Conservation (phyloP, 78 protist genomes). For the Acrasis kona region DNA sequence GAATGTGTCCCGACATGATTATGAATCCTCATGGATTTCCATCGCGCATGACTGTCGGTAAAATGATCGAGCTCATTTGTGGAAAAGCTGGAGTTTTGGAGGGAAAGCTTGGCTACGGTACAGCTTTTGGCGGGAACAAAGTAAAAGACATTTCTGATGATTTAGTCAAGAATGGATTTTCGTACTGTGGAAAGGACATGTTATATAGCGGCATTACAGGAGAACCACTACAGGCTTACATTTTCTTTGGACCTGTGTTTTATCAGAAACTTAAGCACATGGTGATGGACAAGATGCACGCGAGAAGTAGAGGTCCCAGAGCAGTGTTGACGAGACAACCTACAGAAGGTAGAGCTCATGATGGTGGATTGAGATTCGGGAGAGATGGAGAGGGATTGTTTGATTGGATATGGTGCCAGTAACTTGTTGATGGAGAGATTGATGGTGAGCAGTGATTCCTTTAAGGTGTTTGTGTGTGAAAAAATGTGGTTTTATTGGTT, state of each 20-base stretch:
- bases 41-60: slow-evolving; percentile 93
- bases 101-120: slow-evolving; percentile 54
- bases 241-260: slow-evolving; percentile 98
- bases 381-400: slow-evolving; percentile 98
- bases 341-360: slow-evolving; percentile 97
- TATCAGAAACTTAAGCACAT: slow-evolving; percentile 98
- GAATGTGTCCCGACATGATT: slow-evolving; percentile 97
- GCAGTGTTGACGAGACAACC: slow-evolving; percentile 98
- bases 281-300: slow-evolving; percentile 99
- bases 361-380: slow-evolving; percentile 99
- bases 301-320: slow-evolving; percentile 92
- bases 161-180: slow-evolving; percentile 83
- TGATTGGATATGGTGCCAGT: slow-evolving; percentile 88
- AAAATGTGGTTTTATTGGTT: slow-evolving; percentile 81
- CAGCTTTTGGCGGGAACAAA: slow-evolving; percentile 86
- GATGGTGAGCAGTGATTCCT: slow-evolving; percentile 81
- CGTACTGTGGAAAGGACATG: slow-evolving; percentile 93
- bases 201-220: slow-evolving; percentile 81
- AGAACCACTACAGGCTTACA: slow-evolving; percentile 75
- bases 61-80: slow-evolving; percentile 90
- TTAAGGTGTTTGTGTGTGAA: slow-evolving; percentile 61
- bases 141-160: slow-evolving; percentile 59
- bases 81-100: slow-evolving; percentile 89
- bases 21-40: slow-evolving; percentile 99
- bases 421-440: slow-evolving; percentile 90